Base-by-base conservation (phyloP, 176 grass and related monocot genomes). In the Rhipidocladum racemiflorum region DNA sequence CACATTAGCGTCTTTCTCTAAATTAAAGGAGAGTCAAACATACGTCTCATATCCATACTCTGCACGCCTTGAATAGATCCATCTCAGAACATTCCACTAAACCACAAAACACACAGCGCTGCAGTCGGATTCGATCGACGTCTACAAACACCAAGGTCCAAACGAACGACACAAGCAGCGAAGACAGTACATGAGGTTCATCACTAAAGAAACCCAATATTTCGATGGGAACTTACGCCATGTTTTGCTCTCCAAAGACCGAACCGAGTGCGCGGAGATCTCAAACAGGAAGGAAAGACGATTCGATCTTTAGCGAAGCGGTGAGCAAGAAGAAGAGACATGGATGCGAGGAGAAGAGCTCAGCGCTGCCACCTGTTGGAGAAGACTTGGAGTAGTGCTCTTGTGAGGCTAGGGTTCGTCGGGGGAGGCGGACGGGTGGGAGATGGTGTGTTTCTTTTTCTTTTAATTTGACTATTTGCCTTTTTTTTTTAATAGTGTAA, bases 381-480 rank as follows among this genome's bases (percentile, higher is more conserved):
- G 54, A 44, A 67, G 45, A 59, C 77, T 66, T 63, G 67, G 42
- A 70, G 76, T 48, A 69, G 67, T 54, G 36, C 36, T 76, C 54
- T 77, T 79, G 87, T 82, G 86, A 80, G 70, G 81, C 36, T 91
- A 82, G 64, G 82, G 82, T 73, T 82, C 67, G 21, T 34, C 32
- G 32, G 32, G 32, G 32, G 1, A 15, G 45, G 14, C 14, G 0
- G 14, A 46, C 45, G 14, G 14, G 45, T 48, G 30, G 77, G 50
- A 35, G 46, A 7, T 7, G 49, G 4, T n/a, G 18, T 16, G 32
- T 84, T 84, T 76, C n/a, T 65, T n/a, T n/a, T n/a, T n/a, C n/a
- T n/a, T n/a, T n/a, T n/a, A n/a, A n/a, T n/a, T n/a, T n/a, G n/a
- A n/a, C n/a, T n/a, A n/a, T n/a, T n/a, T n/a, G n/a, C n/a, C n/a